Evolutionary conservation across 768 basidiomycete genomes (phyloP), one percentile per base, ranked within the genome.

Genomic region (Steccherinum ochraceum): DNA sequence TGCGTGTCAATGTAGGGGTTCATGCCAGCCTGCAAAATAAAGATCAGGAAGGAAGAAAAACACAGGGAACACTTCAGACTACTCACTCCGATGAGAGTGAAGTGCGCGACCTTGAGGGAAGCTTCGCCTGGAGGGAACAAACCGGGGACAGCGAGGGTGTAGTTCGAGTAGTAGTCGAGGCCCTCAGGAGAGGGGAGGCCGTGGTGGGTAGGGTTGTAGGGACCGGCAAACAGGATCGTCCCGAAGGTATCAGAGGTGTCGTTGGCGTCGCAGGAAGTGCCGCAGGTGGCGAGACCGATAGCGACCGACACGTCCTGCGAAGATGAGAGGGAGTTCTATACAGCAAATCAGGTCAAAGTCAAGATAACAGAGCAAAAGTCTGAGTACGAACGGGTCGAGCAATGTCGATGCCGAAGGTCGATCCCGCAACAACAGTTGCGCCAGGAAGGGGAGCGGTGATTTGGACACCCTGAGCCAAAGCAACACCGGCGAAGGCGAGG

Each of bases 391-490:
- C 69, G 1, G 70, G 70, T 12, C 62, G 56, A 45, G 64, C 59
- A 30, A 72, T 58, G 39, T 70, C 60, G 26, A 71, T 69, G 11
- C 61, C 68, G 46, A 72, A 50, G 24, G 58, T 58, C 39, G 50
- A 40, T 1, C 68, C 68, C 10, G 65, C 50, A 2, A 41, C 35
- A 72, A n/a, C 53, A 1, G 50, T 54, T 5, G 54, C 41, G n/a
- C 57, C 58, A 3, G 56, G 51, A 1, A 51, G 39, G 1, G 70
- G 71, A 16, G 55, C 48, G 1, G 56, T 68, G 23, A 72, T 68
- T n/a, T 35, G 13, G 50, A 71, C 63, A 21, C 47, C 52, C 60
- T 72, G 71, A 20, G 61, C 67, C n/a, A n/a, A n/a, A n/a, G n/a
- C n/a, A n/a, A n/a, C n/a, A n/a, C n/a, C n/a, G n/a, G n/a, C n/a